Conservation (phyloP, 73 alveolate genomes). For the Stentor roeselii region DNA sequence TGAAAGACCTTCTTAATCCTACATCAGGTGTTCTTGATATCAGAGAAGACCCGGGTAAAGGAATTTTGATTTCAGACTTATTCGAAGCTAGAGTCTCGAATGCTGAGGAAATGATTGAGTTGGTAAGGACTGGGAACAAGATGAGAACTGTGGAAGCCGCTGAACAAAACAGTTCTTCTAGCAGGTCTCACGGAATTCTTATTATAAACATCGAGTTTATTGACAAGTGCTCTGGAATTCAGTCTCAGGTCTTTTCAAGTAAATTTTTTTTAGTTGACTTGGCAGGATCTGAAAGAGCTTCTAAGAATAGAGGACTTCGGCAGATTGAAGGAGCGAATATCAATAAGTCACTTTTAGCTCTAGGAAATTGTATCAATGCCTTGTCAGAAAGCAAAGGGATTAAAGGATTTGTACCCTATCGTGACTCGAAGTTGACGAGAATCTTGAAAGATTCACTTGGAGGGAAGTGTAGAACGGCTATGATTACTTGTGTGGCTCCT, state of each 20-base stretch:
- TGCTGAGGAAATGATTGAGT: conserved; percentile 69
- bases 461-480: conserved; percentile 99
- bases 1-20: conserved; percentile 69
- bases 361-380: conserved; percentile 99
- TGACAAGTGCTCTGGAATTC: conserved; percentile 76
- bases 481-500: conserved; percentile 98
- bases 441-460: conserved; percentile 96
- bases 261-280: conserved; percentile 96
- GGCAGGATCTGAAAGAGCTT: conserved; percentile 99
- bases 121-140: conserved; percentile 89
- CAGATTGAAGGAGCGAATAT: conserved; percentile 97
- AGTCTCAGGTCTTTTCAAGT: conserved; percentile 74
- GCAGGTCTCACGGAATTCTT: conserved; percentile 93
- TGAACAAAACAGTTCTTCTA: conserved; percentile 95
- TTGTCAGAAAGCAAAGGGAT: conserved; percentile 87
- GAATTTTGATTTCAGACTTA: conserved; percentile 84
- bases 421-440: conserved; percentile 99
- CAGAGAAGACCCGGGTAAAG: conserved; percentile 93
- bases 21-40: conserved; percentile 80
- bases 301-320: conserved; percentile 96
- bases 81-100: conserved; percentile 82
- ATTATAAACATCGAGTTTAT: conserved; percentile 85
- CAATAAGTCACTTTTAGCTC: conserved; percentile 87
- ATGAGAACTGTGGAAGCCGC: conserved; percentile 98
- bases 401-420: conserved; percentile 89